A percentile compares a stretch with the other conserved stretches of the same genome.
Conservation (phyloP, 371 early-diverging fungal genomes). For the Syncephalastrum contaminatum region DNA sequence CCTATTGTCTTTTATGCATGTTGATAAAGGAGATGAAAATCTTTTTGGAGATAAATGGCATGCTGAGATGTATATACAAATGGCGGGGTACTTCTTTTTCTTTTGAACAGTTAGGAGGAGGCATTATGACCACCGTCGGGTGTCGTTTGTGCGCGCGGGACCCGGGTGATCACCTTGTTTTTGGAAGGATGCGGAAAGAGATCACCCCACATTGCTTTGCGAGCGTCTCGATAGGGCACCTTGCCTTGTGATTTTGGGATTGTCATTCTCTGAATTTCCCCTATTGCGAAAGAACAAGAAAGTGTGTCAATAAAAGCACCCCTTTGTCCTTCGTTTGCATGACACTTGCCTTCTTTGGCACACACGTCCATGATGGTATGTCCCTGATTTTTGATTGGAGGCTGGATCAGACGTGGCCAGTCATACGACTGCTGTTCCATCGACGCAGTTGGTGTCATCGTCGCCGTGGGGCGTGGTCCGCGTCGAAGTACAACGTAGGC, state of each 20-base stretch:
- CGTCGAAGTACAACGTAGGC: constrained; percentile 77
- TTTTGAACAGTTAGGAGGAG: too few relatives aligned
- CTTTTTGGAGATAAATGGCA: too few relatives aligned
- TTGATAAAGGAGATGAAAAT: too few relatives aligned
- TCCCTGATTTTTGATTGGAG: constrained; percentile 74
- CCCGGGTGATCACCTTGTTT: constrained; percentile 43
- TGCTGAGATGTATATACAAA: too few relatives aligned
- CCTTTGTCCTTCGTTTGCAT: neutral
- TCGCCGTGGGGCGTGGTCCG: constrained; percentile 52
- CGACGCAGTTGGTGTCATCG: neutral
- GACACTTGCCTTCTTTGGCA: constrained; percentile 44
- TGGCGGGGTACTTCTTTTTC: too few relatives aligned
- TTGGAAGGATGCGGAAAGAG: constrained; percentile 77
- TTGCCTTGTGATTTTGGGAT: constrained; percentile 79
- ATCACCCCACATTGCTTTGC: constrained; percentile 83
- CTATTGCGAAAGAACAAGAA: constrained; percentile 10
- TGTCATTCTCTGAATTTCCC: constrained; percentile 65
- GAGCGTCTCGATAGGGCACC: constrained; percentile 72
- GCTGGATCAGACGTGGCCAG: constrained; percentile 75
- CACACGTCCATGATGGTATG: constrained; percentile 79
- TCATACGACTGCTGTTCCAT: constrained; percentile 49
- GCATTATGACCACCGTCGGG: too few relatives aligned
- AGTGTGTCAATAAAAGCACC: constrained; percentile 1
- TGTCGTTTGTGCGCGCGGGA: too few relatives aligned
- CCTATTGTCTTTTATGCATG: too few relatives aligned